Base-by-base conservation (phyloP, 2,329 filamentous ascomycete species). In the Xylariaceae sp. region DNA sequence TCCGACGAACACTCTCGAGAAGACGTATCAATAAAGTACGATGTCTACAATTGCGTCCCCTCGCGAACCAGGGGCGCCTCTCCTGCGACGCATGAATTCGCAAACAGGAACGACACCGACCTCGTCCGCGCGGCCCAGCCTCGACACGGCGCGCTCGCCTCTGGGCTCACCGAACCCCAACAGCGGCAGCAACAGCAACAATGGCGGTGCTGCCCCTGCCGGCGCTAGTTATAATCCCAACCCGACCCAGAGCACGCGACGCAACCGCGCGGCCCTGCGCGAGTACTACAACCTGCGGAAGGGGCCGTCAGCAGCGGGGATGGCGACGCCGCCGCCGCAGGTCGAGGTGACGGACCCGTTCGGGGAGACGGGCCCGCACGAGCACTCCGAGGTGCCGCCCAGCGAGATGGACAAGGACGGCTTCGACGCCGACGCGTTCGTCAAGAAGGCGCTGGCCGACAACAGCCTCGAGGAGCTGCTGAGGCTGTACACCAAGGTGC, bases 261-360 rank as follows among this genome's bases (percentile, higher is more conserved):
- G 89, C 59, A 96, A 96, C 75, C 89, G 93, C 62, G 86, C 89
- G 53, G 93, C 93, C 6, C 82, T 98, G 19, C 89, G 95, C 67
- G 92, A 97, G 70, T 98, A 96, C 79, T 98, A 98, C 77, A 95
- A 95, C 70, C 82, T 98, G 48, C 88, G 87, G 63, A 78, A 77
- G 61, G 66, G 69, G 16, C 52, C 65, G 9, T 50, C 72, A 19
- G 67, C 79, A 2, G 70, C 74, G 6, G 60, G 56, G 3, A 54
- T 52, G 10, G 67, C 73, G 41, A 74, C 68, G 40, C 66, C 64
- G 19, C 69, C 73, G 62, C 81, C 71, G 16, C 74, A 59, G 23
- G 74, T 74, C 45, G 75, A 77, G 67, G 77, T 74, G 67, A 84
- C 74, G 60, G 80, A 74, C 61, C 73, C 63, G 29, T 54, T 65